Percentiles rank a stretch among this genome's conserved stretches.
Evolutionary conservation across 2,329 filamentous ascomycete species (phyloP).

Genomic region (Teratosphaeria viscida): DNA sequence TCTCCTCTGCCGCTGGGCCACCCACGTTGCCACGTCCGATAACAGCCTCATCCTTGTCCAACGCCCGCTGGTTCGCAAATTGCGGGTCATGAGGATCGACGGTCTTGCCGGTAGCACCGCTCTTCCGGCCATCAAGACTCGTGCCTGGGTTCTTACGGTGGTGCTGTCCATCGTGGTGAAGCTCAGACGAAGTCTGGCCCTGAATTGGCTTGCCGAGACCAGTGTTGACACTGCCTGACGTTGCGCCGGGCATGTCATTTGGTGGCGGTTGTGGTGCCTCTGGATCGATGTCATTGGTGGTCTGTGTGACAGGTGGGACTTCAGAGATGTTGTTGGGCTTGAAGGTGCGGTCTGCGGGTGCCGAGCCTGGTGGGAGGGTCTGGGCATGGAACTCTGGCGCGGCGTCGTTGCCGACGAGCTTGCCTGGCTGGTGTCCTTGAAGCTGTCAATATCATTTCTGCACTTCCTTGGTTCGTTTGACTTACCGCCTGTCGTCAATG

Average conservation of each 20-base stretch:
- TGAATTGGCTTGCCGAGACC: conserved; percentile 43
- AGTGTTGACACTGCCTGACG: conserved; percentile 43
- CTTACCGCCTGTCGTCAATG: conserved; percentile 46
- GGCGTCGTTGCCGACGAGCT: conserved; percentile 49
- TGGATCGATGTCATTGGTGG: conserved; percentile 29
- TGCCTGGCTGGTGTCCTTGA: conserved; percentile 52
- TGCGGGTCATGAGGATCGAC: conserved; percentile 25
- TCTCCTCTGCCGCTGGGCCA: conserved; percentile 25
- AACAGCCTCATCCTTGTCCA: conserved; percentile 26
- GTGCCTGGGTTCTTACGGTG: conserved; percentile 30
- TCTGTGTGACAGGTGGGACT: conserved; percentile 31
- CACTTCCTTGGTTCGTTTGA: neutral
- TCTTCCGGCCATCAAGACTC: conserved; percentile 5
- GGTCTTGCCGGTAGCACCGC: conserved; percentile 1
- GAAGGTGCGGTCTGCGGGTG: conserved; percentile 42
- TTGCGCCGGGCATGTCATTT: conserved; percentile 40
- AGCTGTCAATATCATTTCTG: neutral
- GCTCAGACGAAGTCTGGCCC: conserved; percentile 40
- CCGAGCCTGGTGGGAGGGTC: conserved; percentile 51
- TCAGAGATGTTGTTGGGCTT: conserved; percentile 32
- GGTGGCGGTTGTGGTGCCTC: conserved; percentile 35
- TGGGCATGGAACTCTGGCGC: conserved; percentile 54
- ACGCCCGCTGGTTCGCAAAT: conserved; percentile 28
- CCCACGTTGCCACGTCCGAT: conserved; percentile 26
- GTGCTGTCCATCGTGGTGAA: conserved; percentile 36